Percentiles rank a stretch among this genome's conserved stretches.
Conservation (phyloP, 1,284 basidiomycete species). For the Ceratobasidium sp. region DNA sequence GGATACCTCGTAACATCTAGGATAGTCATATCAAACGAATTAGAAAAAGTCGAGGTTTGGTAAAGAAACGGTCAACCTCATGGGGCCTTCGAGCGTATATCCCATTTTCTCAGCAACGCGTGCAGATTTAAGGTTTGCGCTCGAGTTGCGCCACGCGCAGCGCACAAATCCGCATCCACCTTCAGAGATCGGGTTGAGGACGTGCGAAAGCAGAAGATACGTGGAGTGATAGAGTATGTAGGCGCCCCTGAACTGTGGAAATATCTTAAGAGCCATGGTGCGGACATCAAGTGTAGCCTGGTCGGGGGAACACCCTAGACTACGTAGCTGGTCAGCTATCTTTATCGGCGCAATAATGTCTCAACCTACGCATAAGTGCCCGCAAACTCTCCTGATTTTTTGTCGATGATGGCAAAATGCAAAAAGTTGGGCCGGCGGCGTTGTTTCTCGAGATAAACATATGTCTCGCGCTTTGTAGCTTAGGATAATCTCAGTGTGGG, state of each 20-base stretch:
- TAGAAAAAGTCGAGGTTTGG: too few relatives aligned
- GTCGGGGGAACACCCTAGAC: conserved; percentile 17
- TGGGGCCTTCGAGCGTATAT: conserved; percentile 12
- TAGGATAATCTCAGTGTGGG: neutral
- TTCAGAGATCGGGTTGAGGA: conserved; percentile 25
- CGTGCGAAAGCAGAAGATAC: conserved; percentile 11
- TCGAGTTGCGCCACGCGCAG: conserved; percentile 5
- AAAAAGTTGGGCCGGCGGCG: conserved; percentile 7
- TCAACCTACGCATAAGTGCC: conserved; percentile 10
- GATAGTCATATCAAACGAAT: neutral
- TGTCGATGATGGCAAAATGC: conserved; percentile 20
- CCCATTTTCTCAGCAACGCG: conserved; percentile 25
- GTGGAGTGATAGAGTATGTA: neutral
- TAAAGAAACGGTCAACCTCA: neutral
- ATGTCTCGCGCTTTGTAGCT: conserved; percentile 20
- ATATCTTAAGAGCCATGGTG: neutral
- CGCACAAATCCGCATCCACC: conserved; percentile 15
- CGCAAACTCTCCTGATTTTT: neutral
- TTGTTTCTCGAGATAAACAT: conserved; percentile 21
- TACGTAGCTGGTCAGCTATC: neutral
- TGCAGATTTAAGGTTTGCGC: neutral
- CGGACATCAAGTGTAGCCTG: conserved; percentile 21
- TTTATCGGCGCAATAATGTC: neutral
- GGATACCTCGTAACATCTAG: conserved; percentile 18
- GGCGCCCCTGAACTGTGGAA: neutral